phyloP scores from a whole-genome alignment of 306 rosid species.

The Mucuna pruriens region DNA sequence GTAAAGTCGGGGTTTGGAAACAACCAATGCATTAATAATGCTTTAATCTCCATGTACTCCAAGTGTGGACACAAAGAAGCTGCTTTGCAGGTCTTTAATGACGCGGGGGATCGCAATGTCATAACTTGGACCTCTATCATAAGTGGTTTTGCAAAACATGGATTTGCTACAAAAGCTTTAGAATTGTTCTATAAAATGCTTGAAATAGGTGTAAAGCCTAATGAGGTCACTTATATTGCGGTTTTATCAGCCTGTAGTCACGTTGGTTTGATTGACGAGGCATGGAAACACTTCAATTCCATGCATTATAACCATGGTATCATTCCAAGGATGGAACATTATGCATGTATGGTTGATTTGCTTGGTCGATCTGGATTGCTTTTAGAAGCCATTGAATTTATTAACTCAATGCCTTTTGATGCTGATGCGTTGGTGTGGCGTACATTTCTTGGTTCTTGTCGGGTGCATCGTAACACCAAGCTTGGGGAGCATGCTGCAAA shows the following conservation, averaged over 20 bases:
- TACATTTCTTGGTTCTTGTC: constrained; percentile 70
- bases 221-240: constrained; percentile 66
- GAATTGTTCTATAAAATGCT: constrained; percentile 67
- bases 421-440: constrained; percentile 75
- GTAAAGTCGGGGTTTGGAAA: constrained; percentile 53
- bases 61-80: constrained; percentile 67
- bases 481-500: constrained; percentile 70
- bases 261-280: constrained; percentile 61
- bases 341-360: constrained; percentile 71
- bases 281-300: constrained; percentile 63
- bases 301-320: constrained; percentile 55
- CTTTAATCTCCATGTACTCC: constrained; percentile 73
- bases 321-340: constrained; percentile 70
- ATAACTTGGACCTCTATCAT: constrained; percentile 73
- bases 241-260: constrained; percentile 79
- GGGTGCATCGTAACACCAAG: constrained; percentile 58
- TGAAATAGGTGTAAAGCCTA: constrained; percentile 57
- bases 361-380: constrained; percentile 71
- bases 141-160: constrained; percentile 69
- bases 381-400: constrained; percentile 57
- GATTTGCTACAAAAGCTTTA: constrained; percentile 58
- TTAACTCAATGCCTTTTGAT: constrained; percentile 61
- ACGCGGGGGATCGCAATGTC: constrained; percentile 55
- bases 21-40: constrained; percentile 51
- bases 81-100: constrained; percentile 56